Conservation (phyloP, 345 rosid species). For the Physaria fendleri region DNA sequence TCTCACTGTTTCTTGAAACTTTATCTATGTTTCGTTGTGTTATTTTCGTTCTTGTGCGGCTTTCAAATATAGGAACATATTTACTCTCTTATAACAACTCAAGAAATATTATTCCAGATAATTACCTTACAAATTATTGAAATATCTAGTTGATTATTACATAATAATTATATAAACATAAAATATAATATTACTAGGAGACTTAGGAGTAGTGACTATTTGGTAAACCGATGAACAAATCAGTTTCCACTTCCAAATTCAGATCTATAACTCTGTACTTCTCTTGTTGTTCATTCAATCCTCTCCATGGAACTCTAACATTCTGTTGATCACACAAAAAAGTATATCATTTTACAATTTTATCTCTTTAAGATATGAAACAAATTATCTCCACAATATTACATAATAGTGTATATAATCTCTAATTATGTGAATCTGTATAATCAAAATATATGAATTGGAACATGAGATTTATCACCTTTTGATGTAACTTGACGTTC, state of each 20-base stretch:
- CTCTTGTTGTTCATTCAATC: conserved; percentile 11
- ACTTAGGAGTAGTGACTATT: neutral
- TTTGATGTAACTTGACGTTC: conserved; percentile 22
- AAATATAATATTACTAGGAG: neutral
- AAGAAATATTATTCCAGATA: neutral
- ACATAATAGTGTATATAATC: no score
- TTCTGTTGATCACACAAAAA: conserved; percentile 17
- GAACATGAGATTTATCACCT: conserved; percentile 13
- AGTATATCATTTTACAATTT: neutral
- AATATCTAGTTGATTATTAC: neutral
- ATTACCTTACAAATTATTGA: neutral
- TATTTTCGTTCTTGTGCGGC: no score
- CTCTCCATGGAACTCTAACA: conserved; percentile 14
- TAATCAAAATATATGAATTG: neutral
- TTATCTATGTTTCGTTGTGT: no score
- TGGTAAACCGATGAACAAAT: conserved; percentile 29
- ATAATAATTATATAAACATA: neutral
- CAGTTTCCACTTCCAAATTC: conserved; percentile 25
- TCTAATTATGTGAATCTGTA: neutral
- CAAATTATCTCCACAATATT: neutral
- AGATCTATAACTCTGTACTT: conserved; percentile 22
- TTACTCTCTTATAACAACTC: no score
- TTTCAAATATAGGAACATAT: no score
- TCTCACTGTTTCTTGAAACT: no score
- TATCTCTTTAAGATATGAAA: neutral